Evolutionary conservation across 2,329 filamentous ascomycete species (phyloP).

Genomic region (Monilinia vaccinii-corymbosi): DNA sequence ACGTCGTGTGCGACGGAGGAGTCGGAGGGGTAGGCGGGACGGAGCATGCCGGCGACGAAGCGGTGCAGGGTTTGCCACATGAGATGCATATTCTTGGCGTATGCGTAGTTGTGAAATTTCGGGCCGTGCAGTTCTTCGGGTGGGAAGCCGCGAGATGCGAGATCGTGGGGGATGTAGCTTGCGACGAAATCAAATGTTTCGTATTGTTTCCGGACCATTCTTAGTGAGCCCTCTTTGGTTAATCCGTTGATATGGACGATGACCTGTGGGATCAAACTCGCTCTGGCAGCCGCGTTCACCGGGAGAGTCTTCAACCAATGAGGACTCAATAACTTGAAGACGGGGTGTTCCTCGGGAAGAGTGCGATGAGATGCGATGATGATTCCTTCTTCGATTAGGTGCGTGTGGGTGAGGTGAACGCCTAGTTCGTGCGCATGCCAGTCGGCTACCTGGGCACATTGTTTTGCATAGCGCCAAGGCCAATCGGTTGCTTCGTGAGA

Average conservation of each 20-base stretch:
- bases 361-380: constrained; percentile 39
- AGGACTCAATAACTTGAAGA: constrained; percentile 36
- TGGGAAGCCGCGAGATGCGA: background rate
- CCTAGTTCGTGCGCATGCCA: constrained; percentile 40
- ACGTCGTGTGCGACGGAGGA: background rate
- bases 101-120: constrained; percentile 1
- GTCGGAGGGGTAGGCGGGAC: background rate
- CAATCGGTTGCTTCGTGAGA: constrained; percentile 36
- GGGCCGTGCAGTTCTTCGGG: background rate
- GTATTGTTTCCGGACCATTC: background rate
- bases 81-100: constrained; percentile 3
- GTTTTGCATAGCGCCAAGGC: constrained; percentile 45
- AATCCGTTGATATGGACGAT: constrained; percentile 31
- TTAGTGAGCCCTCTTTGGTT: background rate
- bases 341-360: constrained; percentile 34
- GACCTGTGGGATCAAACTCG: constrained; percentile 36
- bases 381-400: constrained; percentile 40
- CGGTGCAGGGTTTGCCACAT: background rate
- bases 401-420: constrained; percentile 38
- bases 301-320: constrained; percentile 44
- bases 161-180: background rate
- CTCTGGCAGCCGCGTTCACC: constrained; percentile 39
- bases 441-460: constrained; percentile 38
- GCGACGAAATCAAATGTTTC: constrained; percentile 3
- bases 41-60: background rate